Evolutionary conservation across 257 asterid genomes (phyloP).

Genomic region (Thymus mandschuricus): DNA sequence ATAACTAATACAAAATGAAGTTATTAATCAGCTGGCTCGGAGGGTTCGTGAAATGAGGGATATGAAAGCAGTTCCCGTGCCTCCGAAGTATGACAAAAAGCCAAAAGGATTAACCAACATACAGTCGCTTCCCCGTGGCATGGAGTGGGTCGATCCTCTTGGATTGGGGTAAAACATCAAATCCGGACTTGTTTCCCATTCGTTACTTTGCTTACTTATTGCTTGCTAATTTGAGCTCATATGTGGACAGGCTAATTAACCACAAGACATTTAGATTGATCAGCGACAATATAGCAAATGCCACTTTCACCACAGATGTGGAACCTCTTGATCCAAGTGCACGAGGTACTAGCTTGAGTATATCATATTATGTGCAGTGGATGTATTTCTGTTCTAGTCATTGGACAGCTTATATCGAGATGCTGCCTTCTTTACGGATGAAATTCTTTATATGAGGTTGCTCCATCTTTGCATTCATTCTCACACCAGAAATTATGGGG

Average conservation of each 20-base stretch:
- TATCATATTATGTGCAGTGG: conserved; percentile 23
- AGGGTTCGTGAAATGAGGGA: conserved; percentile 99
- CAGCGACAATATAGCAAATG: conserved; percentile 68
- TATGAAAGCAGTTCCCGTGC: conserved; percentile 65
- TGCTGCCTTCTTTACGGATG: conserved; percentile 28
- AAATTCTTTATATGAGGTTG: conserved; percentile 20
- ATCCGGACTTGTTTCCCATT: conserved; percentile 13
- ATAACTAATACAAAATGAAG: conserved; percentile 27
- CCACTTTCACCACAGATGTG: conserved; percentile 53
- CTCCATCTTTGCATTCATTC: conserved; percentile 13
- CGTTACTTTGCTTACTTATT: conserved; percentile 21
- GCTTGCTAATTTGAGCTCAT: conserved; percentile 31
- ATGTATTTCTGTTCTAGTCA: conserved; percentile 19
- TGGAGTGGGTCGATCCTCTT: conserved; percentile 98
- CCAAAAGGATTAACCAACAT: conserved; percentile 71
- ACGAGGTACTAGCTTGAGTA: conserved; percentile 65
- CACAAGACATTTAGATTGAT: conserved; percentile 88
- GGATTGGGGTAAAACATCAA: conserved; percentile 80
- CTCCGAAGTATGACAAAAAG: conserved; percentile 63
- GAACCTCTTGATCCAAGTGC: conserved; percentile 79
- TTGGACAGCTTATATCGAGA: conserved; percentile 15
- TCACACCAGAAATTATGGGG: neutral
- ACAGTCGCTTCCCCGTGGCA: conserved; percentile 97
- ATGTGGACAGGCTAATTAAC: conserved; percentile 77
- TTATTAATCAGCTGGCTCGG: conserved; percentile 71